phyloP scores from a whole-genome alignment of 192 early-diverging fungal genomes.

The Gamsiella multidivaricata region DNA sequence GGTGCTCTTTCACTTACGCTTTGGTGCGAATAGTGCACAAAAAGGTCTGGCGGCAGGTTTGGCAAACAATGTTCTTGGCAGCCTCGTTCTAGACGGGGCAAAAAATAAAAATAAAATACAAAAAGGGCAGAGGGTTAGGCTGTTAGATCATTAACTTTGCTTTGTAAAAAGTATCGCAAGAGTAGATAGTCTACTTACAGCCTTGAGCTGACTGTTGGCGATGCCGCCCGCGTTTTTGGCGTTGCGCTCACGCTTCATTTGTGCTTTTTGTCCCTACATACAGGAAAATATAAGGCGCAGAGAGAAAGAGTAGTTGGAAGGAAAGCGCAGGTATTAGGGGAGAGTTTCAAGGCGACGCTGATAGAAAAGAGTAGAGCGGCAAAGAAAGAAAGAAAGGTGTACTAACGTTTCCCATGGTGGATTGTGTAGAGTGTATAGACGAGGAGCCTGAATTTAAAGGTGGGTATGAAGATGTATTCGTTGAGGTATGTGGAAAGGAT shows the following conservation, averaged over 20 bases:
- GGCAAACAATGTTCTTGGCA: conserved; percentile 84
- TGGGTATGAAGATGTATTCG: not conserved
- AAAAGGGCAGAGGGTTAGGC: not conserved
- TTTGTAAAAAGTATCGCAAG: not conserved
- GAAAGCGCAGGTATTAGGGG: not conserved
- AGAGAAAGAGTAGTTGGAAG: not conserved
- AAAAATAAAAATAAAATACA: not conserved
- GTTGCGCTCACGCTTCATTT: conserved; percentile 76
- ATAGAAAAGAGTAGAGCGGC: no score
- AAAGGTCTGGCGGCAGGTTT: conserved; percentile 83
- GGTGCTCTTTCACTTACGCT: conserved; percentile 69
- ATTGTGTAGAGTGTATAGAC: conserved; percentile 3
- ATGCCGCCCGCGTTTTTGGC: conserved; percentile 62
- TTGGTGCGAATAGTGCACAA: conserved; percentile 81
- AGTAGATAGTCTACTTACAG: conserved; percentile 45
- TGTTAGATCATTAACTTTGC: no score
- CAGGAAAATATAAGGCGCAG: not conserved
- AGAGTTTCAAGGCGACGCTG: no score
- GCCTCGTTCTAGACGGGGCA: conserved; percentile 75
- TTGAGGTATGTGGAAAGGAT: not conserved
- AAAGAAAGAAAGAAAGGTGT: not conserved
- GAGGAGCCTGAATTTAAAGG: not conserved
- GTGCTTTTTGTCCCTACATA: conserved; percentile 70
- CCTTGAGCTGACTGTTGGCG: conserved; percentile 72
- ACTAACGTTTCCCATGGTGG: conserved; percentile 45